Evolutionary conservation across 2,329 filamentous ascomycete genomes (phyloP).

Genomic region (Westerdykella aurantiaca): DNA sequence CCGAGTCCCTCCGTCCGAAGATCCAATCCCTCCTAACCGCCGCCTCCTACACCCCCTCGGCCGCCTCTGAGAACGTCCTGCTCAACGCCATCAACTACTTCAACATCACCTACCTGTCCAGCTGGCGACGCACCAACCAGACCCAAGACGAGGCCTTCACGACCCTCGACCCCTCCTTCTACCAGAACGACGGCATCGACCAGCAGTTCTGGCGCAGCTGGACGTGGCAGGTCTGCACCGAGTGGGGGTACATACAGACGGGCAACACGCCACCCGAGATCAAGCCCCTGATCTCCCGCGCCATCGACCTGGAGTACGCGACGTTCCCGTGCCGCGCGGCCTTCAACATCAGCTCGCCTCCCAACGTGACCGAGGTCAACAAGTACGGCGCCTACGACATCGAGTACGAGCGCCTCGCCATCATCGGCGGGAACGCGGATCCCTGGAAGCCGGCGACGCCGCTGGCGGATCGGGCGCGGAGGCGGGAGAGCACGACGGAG

Average conservation of each 20-base stretch:
- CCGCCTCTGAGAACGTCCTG: constrained; percentile 44
- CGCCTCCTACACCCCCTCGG: constrained; percentile 45
- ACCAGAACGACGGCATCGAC: constrained; percentile 40
- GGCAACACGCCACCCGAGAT: constrained; percentile 61
- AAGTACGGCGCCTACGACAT: constrained; percentile 69
- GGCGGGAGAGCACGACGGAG: constrained; percentile 54
- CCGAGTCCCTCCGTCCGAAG: constrained; percentile 32
- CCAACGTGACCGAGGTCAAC: constrained; percentile 64
- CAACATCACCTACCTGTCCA: constrained; percentile 40
- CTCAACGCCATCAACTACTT: constrained; percentile 55
- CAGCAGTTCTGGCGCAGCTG: constrained; percentile 43
- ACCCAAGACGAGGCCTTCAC: constrained; percentile 50
- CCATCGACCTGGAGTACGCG: constrained; percentile 58
- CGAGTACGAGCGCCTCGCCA: constrained; percentile 67
- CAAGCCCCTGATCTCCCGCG: constrained; percentile 66
- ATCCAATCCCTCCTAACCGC: constrained; percentile 44
- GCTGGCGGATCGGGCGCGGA: constrained; percentile 57
- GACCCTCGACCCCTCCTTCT: constrained; percentile 44
- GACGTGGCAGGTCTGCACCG: constrained; percentile 50
- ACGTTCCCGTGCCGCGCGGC: constrained; percentile 58
- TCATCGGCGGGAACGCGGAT: constrained; percentile 71
- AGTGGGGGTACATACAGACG: constrained; percentile 73
- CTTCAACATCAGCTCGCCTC: constrained; percentile 62
- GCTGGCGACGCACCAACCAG: constrained; percentile 30
- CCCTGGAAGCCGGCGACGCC: constrained; percentile 73